A percentile compares a stretch with the other conserved stretches of the same genome.
phyloP scores from a whole-genome alignment of 169 alveolate species.

The Theileria sp. region DNA sequence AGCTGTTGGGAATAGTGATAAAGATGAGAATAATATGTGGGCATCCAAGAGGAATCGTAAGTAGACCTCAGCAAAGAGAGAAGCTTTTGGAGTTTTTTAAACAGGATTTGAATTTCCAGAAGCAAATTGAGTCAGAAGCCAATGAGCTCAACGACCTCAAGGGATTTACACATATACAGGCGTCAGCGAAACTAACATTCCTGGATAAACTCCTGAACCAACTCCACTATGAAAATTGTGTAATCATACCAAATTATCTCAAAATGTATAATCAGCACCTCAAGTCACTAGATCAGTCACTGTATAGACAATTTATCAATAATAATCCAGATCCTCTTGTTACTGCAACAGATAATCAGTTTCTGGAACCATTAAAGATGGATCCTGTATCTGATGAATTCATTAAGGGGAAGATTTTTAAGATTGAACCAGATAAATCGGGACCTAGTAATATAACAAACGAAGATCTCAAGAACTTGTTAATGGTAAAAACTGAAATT shows the following conservation, averaged over 20 bases:
- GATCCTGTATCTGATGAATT: slow-evolving; percentile 39
- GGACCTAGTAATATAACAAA: not conserved
- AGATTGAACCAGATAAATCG: not conserved
- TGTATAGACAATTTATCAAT: not conserved
- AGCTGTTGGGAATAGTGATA: slow-evolving; percentile 84
- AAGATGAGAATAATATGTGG: slow-evolving; percentile 88
- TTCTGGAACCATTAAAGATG: not conserved
- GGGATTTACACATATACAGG: slow-evolving; percentile 82
- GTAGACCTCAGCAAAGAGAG: slow-evolving; percentile 79
- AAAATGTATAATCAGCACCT: slow-evolving; percentile 46
- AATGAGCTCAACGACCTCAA: slow-evolving; percentile 61
- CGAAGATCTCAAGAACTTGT: not conserved
- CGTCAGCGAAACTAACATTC: slow-evolving; percentile 83
- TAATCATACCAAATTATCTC: slow-evolving; percentile 74
- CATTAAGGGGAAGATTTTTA: not conserved
- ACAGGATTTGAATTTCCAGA: slow-evolving; percentile 63
- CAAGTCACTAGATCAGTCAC: slow-evolving; percentile 51
- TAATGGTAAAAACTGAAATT: not conserved
- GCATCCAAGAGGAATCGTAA: slow-evolving; percentile 85
- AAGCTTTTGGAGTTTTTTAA: slow-evolving; percentile 78
- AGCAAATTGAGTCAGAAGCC: slow-evolving; percentile 63
- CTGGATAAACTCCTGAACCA: slow-evolving; percentile 86
- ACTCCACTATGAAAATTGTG: slow-evolving; percentile 80
- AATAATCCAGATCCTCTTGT: not conserved
- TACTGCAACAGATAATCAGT: not conserved